Base-by-base conservation (phyloP, 768 basidiomycete species). In the Leccinum olivaceopallidum region DNA sequence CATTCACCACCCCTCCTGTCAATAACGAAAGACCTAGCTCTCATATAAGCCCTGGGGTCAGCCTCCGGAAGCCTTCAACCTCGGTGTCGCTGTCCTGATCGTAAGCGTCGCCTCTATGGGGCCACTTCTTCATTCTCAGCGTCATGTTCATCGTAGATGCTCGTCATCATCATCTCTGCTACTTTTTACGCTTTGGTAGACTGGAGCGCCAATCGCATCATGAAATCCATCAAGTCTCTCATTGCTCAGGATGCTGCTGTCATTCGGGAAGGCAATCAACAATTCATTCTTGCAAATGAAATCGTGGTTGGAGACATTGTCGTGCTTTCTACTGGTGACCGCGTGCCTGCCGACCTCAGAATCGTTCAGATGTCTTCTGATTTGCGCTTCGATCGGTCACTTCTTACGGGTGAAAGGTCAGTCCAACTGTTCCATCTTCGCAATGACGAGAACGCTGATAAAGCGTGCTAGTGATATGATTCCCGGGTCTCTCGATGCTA, bases 191-290 rank as follows among this genome's bases (percentile, higher is more conserved):
- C 83, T 4, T 70, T 78, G 8, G 80, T 81, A 44, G 83, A 84
- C 65, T 85, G 74, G 65, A 78, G 78, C 20, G 81, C 83, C 8
- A 75, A 69, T 14, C 74, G 79, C 1, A 79, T 82, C 58, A 84
- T 84, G 80, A 77, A 80, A 36, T 82, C 81, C 18, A 83, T 85
- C 69, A 83, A 81, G 67, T 80, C 80, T 60, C 81, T 87, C 26
- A 83, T 86, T 12, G 83, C 85, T 3, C 79, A 85, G 20, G 82
- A 83, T 63, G 85, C 84, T 34, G 78, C 81, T 24, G 80, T 86
- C 42, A 73, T 83, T 18, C 78, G 85, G 1, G 81, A 84, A 58
- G 78, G 80, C 9, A 77, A 78, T 36, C 77, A 76, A 49, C 76
- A 80, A 44, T 79, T 79, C n/a, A 71, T 84, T 4, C 72, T 76